phyloP scores from a whole-genome alignment of 2,329 filamentous ascomycete genomes.

The Botryotinia calthae region DNA sequence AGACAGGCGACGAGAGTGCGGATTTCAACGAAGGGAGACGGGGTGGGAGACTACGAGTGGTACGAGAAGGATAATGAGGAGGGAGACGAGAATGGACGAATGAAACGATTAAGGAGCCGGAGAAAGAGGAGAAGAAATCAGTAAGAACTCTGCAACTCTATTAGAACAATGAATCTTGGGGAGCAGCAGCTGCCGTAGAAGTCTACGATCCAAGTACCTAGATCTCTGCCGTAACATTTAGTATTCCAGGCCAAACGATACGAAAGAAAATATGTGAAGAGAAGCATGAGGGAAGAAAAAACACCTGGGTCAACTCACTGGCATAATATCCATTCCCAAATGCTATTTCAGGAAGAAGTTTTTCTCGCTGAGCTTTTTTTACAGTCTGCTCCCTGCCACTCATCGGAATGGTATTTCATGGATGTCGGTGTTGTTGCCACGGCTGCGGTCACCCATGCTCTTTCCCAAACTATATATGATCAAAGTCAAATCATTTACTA shows the following conservation, averaged over 20 bases:
- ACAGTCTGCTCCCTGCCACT: not conserved
- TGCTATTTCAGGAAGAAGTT: not conserved
- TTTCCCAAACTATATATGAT: not conserved
- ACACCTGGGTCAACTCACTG: not conserved
- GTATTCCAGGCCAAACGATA: rapidly evolving
- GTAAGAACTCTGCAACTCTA: rapidly evolving
- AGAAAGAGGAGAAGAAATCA: rapidly evolving
- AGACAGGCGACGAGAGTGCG: not conserved
- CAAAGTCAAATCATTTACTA: not conserved
- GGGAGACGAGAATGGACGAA: no score
- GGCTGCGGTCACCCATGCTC: not conserved
- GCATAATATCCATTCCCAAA: not conserved
- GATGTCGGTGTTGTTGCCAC: not conserved
- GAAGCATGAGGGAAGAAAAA: not conserved
- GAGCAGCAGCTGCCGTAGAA: no score
- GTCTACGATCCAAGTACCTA: not conserved
- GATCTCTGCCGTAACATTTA: rapidly evolving
- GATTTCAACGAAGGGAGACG: not conserved
- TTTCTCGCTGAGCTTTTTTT: rapidly evolving
- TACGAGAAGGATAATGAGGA: no score
- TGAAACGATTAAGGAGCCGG: not conserved
- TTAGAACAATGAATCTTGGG: rapidly evolving
- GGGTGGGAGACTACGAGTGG: no score
- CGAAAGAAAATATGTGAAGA: rapidly evolving
- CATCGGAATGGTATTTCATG: not conserved